Conservation (phyloP, 2,329 filamentous ascomycete species). For the Penicillium sp. region DNA sequence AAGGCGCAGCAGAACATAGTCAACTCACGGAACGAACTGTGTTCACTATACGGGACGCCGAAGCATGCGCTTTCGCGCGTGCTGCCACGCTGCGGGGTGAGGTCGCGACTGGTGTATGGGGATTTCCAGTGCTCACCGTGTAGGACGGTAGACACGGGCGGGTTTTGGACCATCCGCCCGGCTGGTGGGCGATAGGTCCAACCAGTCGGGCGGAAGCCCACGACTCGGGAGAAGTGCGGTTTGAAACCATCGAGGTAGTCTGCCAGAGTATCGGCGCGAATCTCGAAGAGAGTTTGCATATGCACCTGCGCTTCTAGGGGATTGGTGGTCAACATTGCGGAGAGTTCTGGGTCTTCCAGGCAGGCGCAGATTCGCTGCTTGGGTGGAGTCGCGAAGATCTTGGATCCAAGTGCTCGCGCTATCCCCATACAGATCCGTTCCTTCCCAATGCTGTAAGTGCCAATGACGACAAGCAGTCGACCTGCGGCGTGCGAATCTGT, state of each 20-base stretch:
- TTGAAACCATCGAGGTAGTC: slow-evolving; percentile 81
- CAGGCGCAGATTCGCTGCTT: slow-evolving; percentile 83
- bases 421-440: slow-evolving; percentile 93
- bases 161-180: slow-evolving; percentile 59
- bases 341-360: slow-evolving; percentile 79
- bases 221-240: slow-evolving; percentile 76
- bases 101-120: slow-evolving; percentile 65
- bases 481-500: slow-evolving; percentile 48
- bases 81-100: slow-evolving; percentile 78
- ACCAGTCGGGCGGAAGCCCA: slow-evolving; percentile 87
- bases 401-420: slow-evolving; percentile 75
- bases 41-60: slow-evolving; percentile 92
- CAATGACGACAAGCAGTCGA: slow-evolving; percentile 83
- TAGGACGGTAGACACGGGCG: slow-evolving; percentile 62
- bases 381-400: slow-evolving; percentile 79
- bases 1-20: slow-evolving; percentile 88
- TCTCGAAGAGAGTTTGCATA: slow-evolving; percentile 95
- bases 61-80: slow-evolving; percentile 81
- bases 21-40: slow-evolving; percentile 89
- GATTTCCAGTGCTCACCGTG: slow-evolving; percentile 70
- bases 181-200: slow-evolving; percentile 84
- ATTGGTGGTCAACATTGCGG: slow-evolving; percentile 70
- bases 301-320: slow-evolving; percentile 88
- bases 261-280: slow-evolving; percentile 81
- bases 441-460: slow-evolving; percentile 97